phyloP scores from a whole-genome alignment of 179 eudicot species.

The Sideroxylon spinosum region DNA sequence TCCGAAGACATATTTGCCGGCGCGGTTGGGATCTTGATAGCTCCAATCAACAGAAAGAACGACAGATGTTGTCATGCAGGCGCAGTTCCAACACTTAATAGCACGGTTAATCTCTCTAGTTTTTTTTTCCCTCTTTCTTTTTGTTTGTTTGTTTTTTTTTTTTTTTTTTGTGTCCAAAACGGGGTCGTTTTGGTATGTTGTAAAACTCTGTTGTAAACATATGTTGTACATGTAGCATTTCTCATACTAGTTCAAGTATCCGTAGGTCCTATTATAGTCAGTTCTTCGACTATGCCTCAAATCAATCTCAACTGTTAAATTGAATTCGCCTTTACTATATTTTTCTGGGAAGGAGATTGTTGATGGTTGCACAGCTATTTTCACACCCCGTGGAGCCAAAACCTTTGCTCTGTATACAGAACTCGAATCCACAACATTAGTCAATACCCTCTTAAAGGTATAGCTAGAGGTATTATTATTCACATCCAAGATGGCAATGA shows the following conservation, averaged over 20 bases:
- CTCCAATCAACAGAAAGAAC: too few relatives aligned
- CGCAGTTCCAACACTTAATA: too few relatives aligned
- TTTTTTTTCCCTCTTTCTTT: too few relatives aligned
- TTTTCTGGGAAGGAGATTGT: slow-evolving; percentile 14
- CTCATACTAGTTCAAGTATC: slow-evolving; percentile 21
- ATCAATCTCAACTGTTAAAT: slow-evolving; percentile 16
- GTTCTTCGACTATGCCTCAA: background rate
- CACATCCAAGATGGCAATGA: slow-evolving; percentile 30
- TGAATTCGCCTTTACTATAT: slow-evolving; percentile 9
- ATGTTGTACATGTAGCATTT: too few relatives aligned
- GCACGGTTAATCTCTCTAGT: too few relatives aligned
- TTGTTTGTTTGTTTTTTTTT: too few relatives aligned
- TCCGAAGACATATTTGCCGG: too few relatives aligned
- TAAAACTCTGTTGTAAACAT: too few relatives aligned
- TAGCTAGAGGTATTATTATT: slow-evolving; percentile 16
- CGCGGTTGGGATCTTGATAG: too few relatives aligned
- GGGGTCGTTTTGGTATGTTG: too few relatives aligned
- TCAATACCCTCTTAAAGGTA: slow-evolving; percentile 44
- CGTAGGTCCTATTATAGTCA: slow-evolving; percentile 12
- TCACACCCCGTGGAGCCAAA: slow-evolving; percentile 22
- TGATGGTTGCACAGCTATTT: slow-evolving; percentile 15
- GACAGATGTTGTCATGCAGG: too few relatives aligned
- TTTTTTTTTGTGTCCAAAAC: too few relatives aligned
- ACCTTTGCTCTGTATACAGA: slow-evolving; percentile 22
- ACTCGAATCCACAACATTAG: slow-evolving; percentile 27